phyloP scores from a whole-genome alignment of 805 yeast species.

The Kazachstania bromeliacearum region DNA sequence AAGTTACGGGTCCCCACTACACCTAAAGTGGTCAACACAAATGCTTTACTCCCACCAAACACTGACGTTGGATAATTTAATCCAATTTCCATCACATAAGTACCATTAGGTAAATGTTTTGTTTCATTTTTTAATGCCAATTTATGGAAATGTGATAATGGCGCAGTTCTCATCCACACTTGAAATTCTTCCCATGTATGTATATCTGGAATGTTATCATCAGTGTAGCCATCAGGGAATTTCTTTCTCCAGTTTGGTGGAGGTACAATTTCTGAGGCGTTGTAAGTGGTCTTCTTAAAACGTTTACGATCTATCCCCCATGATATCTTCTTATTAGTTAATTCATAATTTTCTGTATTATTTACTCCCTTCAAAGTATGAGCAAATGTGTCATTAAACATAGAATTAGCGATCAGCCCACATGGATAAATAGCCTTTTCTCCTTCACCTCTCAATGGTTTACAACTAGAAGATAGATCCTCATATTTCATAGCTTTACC shows the following conservation, averaged over 20 bases:
- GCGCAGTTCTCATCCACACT: constrained; percentile 92
- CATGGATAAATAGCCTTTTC: constrained; percentile 56
- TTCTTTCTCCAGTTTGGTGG: constrained; percentile 74
- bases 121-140: constrained; percentile 66
- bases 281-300: constrained; percentile 55
- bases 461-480: constrained; percentile 37
- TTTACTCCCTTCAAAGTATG: constrained; percentile 35
- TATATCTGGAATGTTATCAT: constrained; percentile 59
- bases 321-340: constrained; percentile 50
- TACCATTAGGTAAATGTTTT: constrained; percentile 48
- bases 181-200: constrained; percentile 61
- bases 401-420: constrained; percentile 72
- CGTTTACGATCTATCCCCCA: constrained; percentile 62
- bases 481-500: constrained; percentile 57
- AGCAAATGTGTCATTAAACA: constrained; percentile 67
- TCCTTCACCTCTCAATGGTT: constrained; percentile 27
- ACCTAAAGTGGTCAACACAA: constrained; percentile 72
- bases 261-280: constrained; percentile 55
- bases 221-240: constrained; percentile 68
- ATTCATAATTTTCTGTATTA: constrained; percentile 28
- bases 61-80: constrained; percentile 72
- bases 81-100: constrained; percentile 57
- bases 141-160: constrained; percentile 81
- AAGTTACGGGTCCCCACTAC: constrained; percentile 83
- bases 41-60: constrained; percentile 83